A percentile compares a stretch with the other conserved stretches of the same genome.
Evolutionary conservation across 2,329 filamentous ascomycete genomes (phyloP).

Genomic region (Microsporum ferrugineum): DNA sequence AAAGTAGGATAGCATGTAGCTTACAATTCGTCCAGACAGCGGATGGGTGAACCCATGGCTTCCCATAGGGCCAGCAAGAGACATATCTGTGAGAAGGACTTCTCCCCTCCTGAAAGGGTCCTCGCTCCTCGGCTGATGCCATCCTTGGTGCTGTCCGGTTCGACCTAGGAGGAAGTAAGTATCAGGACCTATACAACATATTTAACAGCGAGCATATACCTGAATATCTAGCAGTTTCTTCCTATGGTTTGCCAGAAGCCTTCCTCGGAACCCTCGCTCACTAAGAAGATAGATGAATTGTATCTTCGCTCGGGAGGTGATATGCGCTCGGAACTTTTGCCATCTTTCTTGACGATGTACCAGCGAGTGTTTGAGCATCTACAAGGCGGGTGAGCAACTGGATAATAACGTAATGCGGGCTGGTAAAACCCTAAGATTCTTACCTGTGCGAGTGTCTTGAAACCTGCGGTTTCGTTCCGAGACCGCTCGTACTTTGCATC

Average conservation of each 20-base stretch:
- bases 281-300: constrained; percentile 82
- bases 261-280: constrained; percentile 79
- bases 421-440: not conserved
- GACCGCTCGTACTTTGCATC: constrained; percentile 28
- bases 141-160: constrained; percentile 58
- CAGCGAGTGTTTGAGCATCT: constrained; percentile 51
- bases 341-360: constrained; percentile 61
- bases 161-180: constrained; percentile 33
- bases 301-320: constrained; percentile 72
- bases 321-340: constrained; percentile 68
- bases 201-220: constrained; percentile 32
- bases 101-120: constrained; percentile 90
- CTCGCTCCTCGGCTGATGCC: constrained; percentile 70
- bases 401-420: constrained; percentile 6
- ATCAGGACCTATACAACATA: not conserved
- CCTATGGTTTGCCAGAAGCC: constrained; percentile 65
- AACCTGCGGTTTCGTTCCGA: constrained; percentile 28
- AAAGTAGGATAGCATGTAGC: constrained; percentile 13
- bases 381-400: not conserved
- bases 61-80: constrained; percentile 90
- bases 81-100: constrained; percentile 95
- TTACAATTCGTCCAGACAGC: constrained; percentile 87
- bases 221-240: constrained; percentile 64
- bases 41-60: constrained; percentile 89
- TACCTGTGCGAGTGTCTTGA: constrained; percentile 32